These are phyloP conservation scores for Tetradesmus lagerheimii DNA, from an alignment of 139 green algal genomes.

Conservation along the genomic window DNA sequence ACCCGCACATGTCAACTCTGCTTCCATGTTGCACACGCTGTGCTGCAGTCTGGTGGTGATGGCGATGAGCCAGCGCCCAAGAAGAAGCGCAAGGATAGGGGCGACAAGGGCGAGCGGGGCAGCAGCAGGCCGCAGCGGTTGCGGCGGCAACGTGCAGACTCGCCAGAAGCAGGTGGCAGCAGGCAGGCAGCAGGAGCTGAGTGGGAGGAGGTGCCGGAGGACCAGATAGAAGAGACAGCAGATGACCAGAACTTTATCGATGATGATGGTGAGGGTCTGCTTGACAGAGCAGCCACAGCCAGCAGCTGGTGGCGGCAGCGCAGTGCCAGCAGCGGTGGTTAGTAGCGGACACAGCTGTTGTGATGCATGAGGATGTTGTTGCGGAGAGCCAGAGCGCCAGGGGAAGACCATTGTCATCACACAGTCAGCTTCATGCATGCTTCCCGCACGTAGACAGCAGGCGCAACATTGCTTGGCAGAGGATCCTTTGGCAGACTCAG, in stretches of 20 bases:
- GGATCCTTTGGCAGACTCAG: background rate
- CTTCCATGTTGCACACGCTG: no score
- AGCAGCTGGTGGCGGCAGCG: background rate
- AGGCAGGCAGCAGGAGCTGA: background rate
- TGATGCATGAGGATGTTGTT: background rate
- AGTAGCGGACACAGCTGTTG: background rate
- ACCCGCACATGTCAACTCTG: background rate
- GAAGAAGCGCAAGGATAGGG: background rate
- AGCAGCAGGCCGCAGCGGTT: conserved; percentile 34
- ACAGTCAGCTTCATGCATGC: no score
- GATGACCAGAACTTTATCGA: conserved; percentile 42
- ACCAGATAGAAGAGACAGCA: conserved; percentile 10
- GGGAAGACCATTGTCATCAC: background rate
- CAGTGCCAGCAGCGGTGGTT: no score
- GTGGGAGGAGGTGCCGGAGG: conserved; percentile 22
- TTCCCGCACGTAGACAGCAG: no score
- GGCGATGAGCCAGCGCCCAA: background rate
- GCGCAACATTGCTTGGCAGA: background rate
- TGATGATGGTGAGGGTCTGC: conserved; percentile 36
- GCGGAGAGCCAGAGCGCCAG: background rate
- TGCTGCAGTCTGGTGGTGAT: background rate
- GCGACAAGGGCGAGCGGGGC: background rate
- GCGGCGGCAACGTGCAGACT: conserved; percentile 2
- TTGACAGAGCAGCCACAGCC: no score
- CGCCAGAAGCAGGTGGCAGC: background rate